A percentile compares a stretch with the other conserved stretches of the same genome.
phyloP scores from a whole-genome alignment of 2,329 filamentous ascomycete species.

The Aureobasidium sp. region DNA sequence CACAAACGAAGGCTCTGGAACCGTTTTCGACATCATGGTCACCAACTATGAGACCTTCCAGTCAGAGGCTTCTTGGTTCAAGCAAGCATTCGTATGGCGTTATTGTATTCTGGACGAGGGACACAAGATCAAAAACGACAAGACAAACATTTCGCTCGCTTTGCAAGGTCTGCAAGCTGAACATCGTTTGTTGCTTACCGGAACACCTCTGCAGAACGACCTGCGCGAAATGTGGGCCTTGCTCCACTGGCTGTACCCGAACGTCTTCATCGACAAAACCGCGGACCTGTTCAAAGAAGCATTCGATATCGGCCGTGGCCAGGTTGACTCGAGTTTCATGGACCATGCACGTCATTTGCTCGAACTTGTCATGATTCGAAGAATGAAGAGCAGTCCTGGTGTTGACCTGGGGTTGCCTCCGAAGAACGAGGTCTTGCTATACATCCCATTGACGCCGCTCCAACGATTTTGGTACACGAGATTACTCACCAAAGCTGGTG shows the following conservation, averaged over 20 bases:
- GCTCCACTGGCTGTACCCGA: slow-evolving; percentile 49
- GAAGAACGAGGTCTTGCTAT: slow-evolving; percentile 50
- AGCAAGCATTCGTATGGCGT: slow-evolving; percentile 42
- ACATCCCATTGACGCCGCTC: slow-evolving; percentile 49
- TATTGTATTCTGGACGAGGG: slow-evolving; percentile 48
- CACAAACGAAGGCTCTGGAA: slow-evolving; percentile 17
- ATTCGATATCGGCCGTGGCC: slow-evolving; percentile 48
- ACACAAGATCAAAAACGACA: slow-evolving; percentile 44
- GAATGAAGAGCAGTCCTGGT: slow-evolving; percentile 47
- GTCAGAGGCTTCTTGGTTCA: slow-evolving; percentile 41
- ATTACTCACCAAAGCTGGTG: slow-evolving; percentile 47
- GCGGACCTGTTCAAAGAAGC: slow-evolving; percentile 44
- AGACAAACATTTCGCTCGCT: slow-evolving; percentile 34
- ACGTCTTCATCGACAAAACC: slow-evolving; percentile 47
- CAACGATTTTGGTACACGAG: slow-evolving; percentile 51
- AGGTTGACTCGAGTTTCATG: slow-evolving; percentile 45
- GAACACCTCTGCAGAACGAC: slow-evolving; percentile 52
- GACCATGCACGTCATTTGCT: slow-evolving; percentile 44
- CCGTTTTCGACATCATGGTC: slow-evolving; percentile 35
- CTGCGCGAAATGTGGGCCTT: slow-evolving; percentile 50
- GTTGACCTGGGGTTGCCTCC: slow-evolving; percentile 49
- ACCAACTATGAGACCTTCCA: slow-evolving; percentile 44
- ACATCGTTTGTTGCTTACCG: slow-evolving; percentile 43
- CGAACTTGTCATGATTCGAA: slow-evolving; percentile 50
- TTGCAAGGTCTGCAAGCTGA: slow-evolving; percentile 39